Evolutionary conservation across 208 protist species (phyloP).

Genomic region (Blastocrithidia nonstop): DNA sequence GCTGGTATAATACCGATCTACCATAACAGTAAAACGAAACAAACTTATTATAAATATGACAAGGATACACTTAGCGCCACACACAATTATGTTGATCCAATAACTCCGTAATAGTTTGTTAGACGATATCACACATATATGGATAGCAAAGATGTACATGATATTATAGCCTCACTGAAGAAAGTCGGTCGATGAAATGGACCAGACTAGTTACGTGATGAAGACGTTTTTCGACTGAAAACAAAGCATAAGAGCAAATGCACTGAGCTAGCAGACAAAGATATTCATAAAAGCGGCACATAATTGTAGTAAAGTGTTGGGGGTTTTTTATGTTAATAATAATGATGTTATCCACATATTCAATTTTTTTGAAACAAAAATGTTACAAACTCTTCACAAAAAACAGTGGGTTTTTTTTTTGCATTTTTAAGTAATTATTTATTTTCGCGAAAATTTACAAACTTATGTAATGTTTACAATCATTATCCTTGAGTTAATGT

Average conservation of each 20-base stretch:
- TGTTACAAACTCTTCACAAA: no score
- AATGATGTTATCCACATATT: no score
- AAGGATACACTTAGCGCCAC: constrained; percentile 59
- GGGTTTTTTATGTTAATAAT: no score
- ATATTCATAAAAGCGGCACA: not conserved
- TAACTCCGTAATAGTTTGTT: constrained; percentile 61
- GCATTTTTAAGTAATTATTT: no score
- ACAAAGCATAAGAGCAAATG: constrained; percentile 57
- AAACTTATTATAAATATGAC: constrained; percentile 70
- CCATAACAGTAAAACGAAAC: constrained; percentile 42
- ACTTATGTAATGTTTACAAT: no score
- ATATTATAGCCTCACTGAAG: constrained; percentile 49
- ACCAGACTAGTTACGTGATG: constrained; percentile 38
- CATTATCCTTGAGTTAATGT: no score
- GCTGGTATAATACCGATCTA: constrained; percentile 64
- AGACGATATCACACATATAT: constrained; percentile 72
- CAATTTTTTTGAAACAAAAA: no score
- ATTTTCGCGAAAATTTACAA: no score
- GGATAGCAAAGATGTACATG: constrained; percentile 37
- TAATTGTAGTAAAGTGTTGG: not conserved
- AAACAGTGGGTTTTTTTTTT: no score
- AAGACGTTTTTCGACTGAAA: constrained; percentile 55
- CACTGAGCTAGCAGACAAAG: constrained; percentile 34
- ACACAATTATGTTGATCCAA: constrained; percentile 72
- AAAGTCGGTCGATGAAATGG: constrained; percentile 63